Evolutionary conservation across 2,329 filamentous ascomycete genomes (phyloP).

Genomic region (Cercospora zeina): DNA sequence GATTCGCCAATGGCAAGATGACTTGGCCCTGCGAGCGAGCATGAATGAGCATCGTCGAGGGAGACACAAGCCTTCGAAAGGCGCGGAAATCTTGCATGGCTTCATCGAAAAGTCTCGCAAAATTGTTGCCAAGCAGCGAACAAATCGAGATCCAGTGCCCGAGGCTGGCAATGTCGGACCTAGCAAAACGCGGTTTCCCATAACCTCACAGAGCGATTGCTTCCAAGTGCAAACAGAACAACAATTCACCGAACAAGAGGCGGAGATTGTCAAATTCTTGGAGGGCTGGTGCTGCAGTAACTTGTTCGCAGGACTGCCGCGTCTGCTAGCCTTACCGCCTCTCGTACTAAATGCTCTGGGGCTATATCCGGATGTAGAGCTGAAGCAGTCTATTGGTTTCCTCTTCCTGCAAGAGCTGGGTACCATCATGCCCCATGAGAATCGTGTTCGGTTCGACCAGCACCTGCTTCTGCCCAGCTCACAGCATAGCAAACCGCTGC

Average conservation of each 20-base stretch:
- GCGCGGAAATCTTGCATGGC: conserved; percentile 37
- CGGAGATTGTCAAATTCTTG: conserved; percentile 65
- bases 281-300: conserved; percentile 65
- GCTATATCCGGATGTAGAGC: conserved; percentile 59
- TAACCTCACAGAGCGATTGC: conserved; percentile 31
- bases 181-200: conserved; percentile 39
- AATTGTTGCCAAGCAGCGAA: conserved; percentile 45
- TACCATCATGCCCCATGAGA: conserved; percentile 69
- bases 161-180: conserved; percentile 42
- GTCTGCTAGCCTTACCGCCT: conserved; percentile 63
- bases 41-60: conserved; percentile 24
- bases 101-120: conserved; percentile 47
- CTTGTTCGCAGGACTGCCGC: conserved; percentile 55
- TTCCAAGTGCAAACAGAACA: conserved; percentile 29
- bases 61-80: conserved; percentile 24
- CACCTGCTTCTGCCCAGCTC: conserved; percentile 54
- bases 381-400: conserved; percentile 55
- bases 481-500: conserved; percentile 47
- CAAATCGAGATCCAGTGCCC: conserved; percentile 40
- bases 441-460: conserved; percentile 62
- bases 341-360: conserved; percentile 62
- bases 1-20: conserved; percentile 58
- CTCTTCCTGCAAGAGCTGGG: conserved; percentile 76
- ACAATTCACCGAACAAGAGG: conserved; percentile 54
- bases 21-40: conserved; percentile 40